Conservation (phyloP, 1,284 basidiomycete genomes). For the Marasmius fiardii region DNA sequence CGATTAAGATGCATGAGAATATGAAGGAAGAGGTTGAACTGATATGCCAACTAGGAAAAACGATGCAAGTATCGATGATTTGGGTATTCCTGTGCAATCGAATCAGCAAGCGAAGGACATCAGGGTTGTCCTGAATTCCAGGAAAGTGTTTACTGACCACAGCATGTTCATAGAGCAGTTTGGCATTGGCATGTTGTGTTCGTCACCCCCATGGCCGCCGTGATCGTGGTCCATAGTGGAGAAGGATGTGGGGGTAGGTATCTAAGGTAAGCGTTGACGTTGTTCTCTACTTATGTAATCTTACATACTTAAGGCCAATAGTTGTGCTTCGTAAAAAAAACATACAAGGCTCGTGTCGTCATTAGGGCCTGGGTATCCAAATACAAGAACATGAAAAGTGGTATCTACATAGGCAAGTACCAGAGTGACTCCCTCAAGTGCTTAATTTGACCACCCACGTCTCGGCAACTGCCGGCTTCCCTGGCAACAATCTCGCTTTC, state of each 20-base stretch:
- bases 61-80: constrained; percentile 70
- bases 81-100: constrained; percentile 60
- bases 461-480: constrained; percentile 30
- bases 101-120: neutral
- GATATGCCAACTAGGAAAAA: constrained; percentile 75
- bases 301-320: too few species aligned
- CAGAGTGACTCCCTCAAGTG: constrained; percentile 2
- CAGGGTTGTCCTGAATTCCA: neutral
- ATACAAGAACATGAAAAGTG: neutral
- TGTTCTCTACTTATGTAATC: too few species aligned
- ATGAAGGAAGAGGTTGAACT: constrained; percentile 50
- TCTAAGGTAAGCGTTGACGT: too few species aligned
- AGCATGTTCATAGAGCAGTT: constrained; percentile 70
- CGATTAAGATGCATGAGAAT: constrained; percentile 60
- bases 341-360: too few species aligned
- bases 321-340: too few species aligned
- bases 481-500: constrained; percentile 45
- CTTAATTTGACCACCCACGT: constrained; percentile 30
- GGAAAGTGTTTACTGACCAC: constrained; percentile 38
- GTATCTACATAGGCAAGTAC: neutral
- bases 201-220: too few species aligned
- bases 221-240: too few species aligned
- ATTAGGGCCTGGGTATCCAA: too few species aligned
- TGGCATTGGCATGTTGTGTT: constrained; percentile 50
- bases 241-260: too few species aligned